phyloP scores from a whole-genome alignment of 2,329 filamentous ascomycete genomes.

The Monilinia aucupariae region DNA sequence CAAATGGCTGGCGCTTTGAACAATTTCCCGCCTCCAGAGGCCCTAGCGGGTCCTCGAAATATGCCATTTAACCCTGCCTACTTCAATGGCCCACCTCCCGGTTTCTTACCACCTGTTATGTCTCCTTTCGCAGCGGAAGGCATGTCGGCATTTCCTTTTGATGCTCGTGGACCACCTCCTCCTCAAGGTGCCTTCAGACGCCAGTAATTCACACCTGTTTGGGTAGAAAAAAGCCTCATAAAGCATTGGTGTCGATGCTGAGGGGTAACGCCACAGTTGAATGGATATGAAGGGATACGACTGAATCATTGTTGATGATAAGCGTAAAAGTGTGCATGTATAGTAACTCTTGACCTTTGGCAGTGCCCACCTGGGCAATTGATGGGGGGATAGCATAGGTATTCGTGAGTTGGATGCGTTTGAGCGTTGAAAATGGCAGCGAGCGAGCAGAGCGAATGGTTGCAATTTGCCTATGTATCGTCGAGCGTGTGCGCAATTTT shows the following conservation, averaged over 20 bases:
- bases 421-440: neutral
- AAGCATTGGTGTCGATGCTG: neutral
- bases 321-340: neutral
- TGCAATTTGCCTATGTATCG: neutral
- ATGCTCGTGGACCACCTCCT: constrained; percentile 45
- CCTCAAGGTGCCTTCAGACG: constrained; percentile 44
- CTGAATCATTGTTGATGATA: neutral
- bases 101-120: constrained; percentile 51
- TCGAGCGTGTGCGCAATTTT: neutral
- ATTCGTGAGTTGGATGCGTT: constrained; percentile 1
- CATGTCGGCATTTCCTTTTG: constrained; percentile 49
- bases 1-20: constrained; percentile 49
- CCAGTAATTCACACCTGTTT: constrained; percentile 24
- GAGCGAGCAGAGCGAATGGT: neutral
- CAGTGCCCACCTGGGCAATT: neutral
- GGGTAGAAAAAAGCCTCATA: neutral
- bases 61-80: constrained; percentile 49
- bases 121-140: constrained; percentile 48
- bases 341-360: neutral
- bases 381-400: neutral
- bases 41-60: constrained; percentile 38
- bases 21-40: constrained; percentile 44
- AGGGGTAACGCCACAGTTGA: neutral
- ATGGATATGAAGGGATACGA: neutral
- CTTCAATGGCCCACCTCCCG: constrained; percentile 43